Evolutionary conservation across 2,329 filamentous ascomycete species (phyloP), one percentile per base, ranked within the genome.

Genomic region (Penicillium sp.): DNA sequence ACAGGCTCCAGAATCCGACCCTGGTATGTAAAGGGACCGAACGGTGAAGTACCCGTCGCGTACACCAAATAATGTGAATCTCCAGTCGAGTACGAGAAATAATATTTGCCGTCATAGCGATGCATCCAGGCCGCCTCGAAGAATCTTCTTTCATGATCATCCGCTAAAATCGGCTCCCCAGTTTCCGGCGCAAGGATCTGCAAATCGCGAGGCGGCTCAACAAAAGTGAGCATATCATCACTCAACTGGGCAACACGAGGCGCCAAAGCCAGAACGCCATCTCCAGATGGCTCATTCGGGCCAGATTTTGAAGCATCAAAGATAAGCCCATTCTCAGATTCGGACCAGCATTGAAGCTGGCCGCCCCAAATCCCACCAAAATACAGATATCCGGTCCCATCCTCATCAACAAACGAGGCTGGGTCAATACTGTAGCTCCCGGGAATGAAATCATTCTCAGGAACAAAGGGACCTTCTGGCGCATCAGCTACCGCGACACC

Each of bases 101-200:
- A 90, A 73, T 91, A 91, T 53, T 76, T 80, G 2, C 80, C 86
- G 0, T 80, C 74, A 64, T 84, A 82, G 78, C 88, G 89, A 75
- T 91, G 88, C 79, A 90, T 78, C 89, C 88, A 91, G 2, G 88
- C 84, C 0, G 88, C 89, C 73, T 92, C 89, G 68, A 92, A 91
- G 79, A 92, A 92, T 7, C 89, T 80, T 13, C 86, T 72, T 53
- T 87, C 86, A 67, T 91, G 89, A 68, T 91, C 87, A 60, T 86
- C 81, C 8, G 85, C 84, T 1, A 73, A 64, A 43, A 91, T 75
- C 0, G 80, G 83, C 65, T 81, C 68, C 5, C 83, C 82, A 3
- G 80, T 81, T 60, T 86, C 83, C 9, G 58, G 58, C 36, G 84
- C 87, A 6, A 89, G 74, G 60, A 92, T 88, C 17, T 77, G 70